These are phyloP conservation scores for Penicillium sp. DNA, from an alignment of 2,329 filamentous ascomycete genomes.

Conservation along the genomic window DNA sequence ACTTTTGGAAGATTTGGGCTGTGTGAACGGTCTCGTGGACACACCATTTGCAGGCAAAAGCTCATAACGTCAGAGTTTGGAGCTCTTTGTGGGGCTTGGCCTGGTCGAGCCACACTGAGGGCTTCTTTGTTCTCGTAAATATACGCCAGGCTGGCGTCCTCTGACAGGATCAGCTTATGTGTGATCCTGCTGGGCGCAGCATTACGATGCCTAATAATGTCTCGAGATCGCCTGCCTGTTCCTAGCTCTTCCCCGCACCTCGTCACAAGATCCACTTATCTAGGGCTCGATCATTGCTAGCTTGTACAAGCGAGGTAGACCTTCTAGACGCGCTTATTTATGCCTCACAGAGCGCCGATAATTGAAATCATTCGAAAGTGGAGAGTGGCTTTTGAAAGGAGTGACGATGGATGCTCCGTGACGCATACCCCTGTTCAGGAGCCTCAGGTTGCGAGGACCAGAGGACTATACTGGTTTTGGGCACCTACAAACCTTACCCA, in stretches of 20 bases:
- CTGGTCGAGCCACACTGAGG: not conserved
- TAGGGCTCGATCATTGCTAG: not conserved
- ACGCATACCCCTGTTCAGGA: not conserved
- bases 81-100: not conserved
- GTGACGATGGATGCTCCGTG: not conserved
- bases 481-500: not conserved
- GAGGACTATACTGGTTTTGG: not conserved
- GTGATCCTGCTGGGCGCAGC: not conserved
- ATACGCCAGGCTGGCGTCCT: not conserved
- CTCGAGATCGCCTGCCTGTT: constrained; percentile 1
- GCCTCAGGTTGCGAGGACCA: not conserved
- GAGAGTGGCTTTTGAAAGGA: not conserved
- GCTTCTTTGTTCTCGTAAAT: not conserved
- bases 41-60: not conserved
- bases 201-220: not conserved
- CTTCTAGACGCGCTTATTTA: not conserved
- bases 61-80: constrained; percentile 4
- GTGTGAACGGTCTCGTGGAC: constrained; percentile 2
- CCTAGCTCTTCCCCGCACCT: not conserved
- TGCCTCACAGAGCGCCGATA: not conserved
- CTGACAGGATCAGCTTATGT: not conserved
- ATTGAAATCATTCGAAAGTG: not conserved
- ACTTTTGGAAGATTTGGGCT: not conserved
- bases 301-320: not conserved
- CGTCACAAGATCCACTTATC: not conserved